Base-by-base conservation (phyloP, 2,329 filamentous ascomycete genomes). In the Teratosphaeria epicoccoides region DNA sequence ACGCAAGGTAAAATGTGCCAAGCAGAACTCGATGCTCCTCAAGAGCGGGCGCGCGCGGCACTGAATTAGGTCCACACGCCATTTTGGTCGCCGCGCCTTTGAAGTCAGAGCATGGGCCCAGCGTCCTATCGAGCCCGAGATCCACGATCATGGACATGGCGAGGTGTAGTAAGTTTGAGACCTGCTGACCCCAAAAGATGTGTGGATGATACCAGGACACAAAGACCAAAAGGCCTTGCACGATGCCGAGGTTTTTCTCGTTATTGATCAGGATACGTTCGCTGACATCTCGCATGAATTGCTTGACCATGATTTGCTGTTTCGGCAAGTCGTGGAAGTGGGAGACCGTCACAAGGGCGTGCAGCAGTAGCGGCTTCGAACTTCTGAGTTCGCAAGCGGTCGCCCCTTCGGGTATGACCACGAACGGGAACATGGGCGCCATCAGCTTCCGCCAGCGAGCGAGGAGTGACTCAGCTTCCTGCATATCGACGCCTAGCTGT, bases 191-290 rank as follows among this genome's bases (percentile, higher is more conserved):
- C 59, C 57, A 61, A 46, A 63, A 63, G n/a, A 66, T 51, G 48
- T 66, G 63, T 6, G 59, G 55, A 43, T 66, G 60, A 51, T 63
- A 65, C 51, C 53, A 57, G 10, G 47, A 26, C 1, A 59, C 47
- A 43, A 57, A 37, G 5, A 56, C 46, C 12, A 62, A 43, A 26
- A 64, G 56, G 6, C 52, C 60, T 44, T 65, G 61, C n/a, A 66
- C 28, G 28, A 65, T 47, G 23, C 63, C 64, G 12, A 64, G 29
- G 3, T 55, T 58, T 48, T 65, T 65, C 53, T 66, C 63, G 26
- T 58, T 59, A 12, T 63, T 61, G 23, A 65, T 56, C 33, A 66
- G 55, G 12, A 65, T 58, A 20, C 60, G 52, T 45, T 65, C 59
- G 28, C 57, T 59, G 24, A 66, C 52, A n/a, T 63, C 58, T 5